Evolutionary conservation across 2,329 filamentous ascomycete species (phyloP).

Genomic region (Corynespora cassiicola): DNA sequence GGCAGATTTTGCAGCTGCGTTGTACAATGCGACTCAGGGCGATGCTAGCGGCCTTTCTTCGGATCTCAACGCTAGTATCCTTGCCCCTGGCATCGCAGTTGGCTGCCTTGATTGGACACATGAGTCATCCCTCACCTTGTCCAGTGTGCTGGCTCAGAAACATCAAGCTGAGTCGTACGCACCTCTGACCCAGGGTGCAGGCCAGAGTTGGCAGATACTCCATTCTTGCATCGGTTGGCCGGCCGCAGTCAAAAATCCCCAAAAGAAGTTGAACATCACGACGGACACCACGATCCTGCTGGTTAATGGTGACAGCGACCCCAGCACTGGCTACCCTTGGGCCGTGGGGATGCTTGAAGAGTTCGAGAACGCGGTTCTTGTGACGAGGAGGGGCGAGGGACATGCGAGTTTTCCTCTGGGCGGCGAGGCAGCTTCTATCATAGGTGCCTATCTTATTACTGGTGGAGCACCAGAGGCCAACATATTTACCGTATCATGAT

Average conservation of each 20-base stretch:
- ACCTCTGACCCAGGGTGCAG: slow-evolving; percentile 44
- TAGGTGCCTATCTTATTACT: slow-evolving; percentile 44
- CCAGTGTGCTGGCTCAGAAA: slow-evolving; percentile 28
- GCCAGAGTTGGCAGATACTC: slow-evolving; percentile 45
- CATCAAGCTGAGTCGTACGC: slow-evolving; percentile 36
- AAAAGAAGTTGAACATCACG: slow-evolving; percentile 28
- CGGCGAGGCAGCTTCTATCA: slow-evolving; percentile 39
- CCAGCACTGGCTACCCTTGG: slow-evolving; percentile 43
- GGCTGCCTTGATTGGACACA: slow-evolving; percentile 50
- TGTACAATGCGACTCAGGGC: slow-evolving; percentile 40
- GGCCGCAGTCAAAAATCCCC: slow-evolving; percentile 42
- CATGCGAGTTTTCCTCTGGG: slow-evolving; percentile 46
- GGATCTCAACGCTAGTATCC: slow-evolving; percentile 5
- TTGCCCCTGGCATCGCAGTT: slow-evolving; percentile 41
- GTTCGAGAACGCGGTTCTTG: slow-evolving; percentile 39
- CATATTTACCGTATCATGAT: no score
- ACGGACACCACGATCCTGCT: slow-evolving; percentile 43
- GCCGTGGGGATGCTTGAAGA: slow-evolving; percentile 27
- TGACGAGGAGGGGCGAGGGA: slow-evolving; percentile 50
- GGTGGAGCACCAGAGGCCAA: slow-evolving; percentile 37
- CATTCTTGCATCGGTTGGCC: slow-evolving; percentile 52
- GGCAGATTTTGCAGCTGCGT: slow-evolving; percentile 20
- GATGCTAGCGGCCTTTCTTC: slow-evolving; percentile 46
- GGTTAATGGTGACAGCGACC: slow-evolving; percentile 50
- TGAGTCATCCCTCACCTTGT: slow-evolving; percentile 16